phyloP scores from a whole-genome alignment of 805 yeast genomes.

The Torulaspora franciscae region DNA sequence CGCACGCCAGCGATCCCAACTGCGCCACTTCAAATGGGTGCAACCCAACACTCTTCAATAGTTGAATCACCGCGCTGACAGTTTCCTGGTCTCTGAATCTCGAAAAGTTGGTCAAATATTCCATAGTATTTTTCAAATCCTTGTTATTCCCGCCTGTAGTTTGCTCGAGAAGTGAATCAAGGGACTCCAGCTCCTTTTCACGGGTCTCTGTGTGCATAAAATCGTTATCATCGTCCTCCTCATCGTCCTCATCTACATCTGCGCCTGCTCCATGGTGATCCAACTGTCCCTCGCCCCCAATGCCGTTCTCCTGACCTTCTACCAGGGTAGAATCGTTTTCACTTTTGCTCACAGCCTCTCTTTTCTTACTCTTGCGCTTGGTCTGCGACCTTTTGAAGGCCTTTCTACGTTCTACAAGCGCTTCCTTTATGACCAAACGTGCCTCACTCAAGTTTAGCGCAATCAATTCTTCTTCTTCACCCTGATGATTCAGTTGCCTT shows the following conservation, averaged over 20 bases:
- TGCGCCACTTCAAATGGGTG: conserved; percentile 98
- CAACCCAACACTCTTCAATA: conserved; percentile 65
- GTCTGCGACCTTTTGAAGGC: conserved; percentile 42
- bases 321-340: conserved; percentile 4
- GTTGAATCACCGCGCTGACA: conserved; percentile 85
- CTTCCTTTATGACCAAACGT: conserved; percentile 82
- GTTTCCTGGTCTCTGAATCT: conserved; percentile 90
- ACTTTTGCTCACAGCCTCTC: not conserved
- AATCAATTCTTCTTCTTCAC: conserved; percentile 68
- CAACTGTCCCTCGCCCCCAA: conserved; percentile 7
- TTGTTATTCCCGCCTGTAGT: conserved; percentile 69
- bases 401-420: conserved; percentile 67
- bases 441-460: conserved; percentile 89
- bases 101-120: conserved; percentile 77
- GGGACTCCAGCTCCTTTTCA: conserved; percentile 38
- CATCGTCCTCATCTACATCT: conserved; percentile 25
- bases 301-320: conserved; percentile 6
- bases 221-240: conserved; percentile 31
- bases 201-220: conserved; percentile 46
- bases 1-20: conserved; percentile 81
- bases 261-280: conserved; percentile 33
- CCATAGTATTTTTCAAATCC: conserved; percentile 86
- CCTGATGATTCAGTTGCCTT: conserved; percentile 74
- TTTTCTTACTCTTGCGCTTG: conserved; percentile 13
- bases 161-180: conserved; percentile 33